These are phyloP conservation scores for Parachaetomium inaequale DNA, from an alignment of 495 filamentous ascomycete genomes.

Conservation along the genomic window DNA sequence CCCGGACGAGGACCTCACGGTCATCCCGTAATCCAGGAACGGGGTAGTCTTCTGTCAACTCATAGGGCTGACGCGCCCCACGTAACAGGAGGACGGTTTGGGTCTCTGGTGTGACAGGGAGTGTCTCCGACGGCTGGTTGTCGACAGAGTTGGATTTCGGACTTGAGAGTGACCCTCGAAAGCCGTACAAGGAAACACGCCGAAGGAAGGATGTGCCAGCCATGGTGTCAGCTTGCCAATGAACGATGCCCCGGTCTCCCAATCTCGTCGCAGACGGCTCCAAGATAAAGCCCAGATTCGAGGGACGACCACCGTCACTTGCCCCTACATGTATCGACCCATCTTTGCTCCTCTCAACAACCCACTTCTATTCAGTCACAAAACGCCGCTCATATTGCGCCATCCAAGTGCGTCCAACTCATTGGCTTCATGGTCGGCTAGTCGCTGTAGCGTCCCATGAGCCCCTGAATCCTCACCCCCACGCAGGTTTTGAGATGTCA, in stretches of 20 bases:
- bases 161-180: conserved; percentile 12
- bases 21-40: conserved; percentile 41
- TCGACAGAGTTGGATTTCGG: not conserved
- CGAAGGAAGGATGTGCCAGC: conserved; percentile 23
- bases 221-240: not conserved
- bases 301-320: not conserved
- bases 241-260: not conserved
- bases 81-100: conserved; percentile 47
- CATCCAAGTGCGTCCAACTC: conserved; percentile 18
- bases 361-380: conserved; percentile 15
- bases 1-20: conserved; percentile 55
- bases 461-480: conserved; percentile 2
- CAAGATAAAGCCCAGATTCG: conserved; percentile 9
- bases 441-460: too few relatives aligned
- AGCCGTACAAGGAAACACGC: conserved; percentile 22
- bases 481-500: conserved; percentile 8
- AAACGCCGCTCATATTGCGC: conserved; percentile 26
- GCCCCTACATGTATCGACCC: not conserved
- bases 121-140: not conserved
- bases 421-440: conserved; percentile 6
- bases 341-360: not conserved
- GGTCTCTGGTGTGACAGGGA: conserved; percentile 19
- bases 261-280: not conserved
- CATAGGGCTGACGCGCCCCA: conserved; percentile 42
- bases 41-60: conserved; percentile 42